Evolutionary conservation across 805 yeast species (phyloP), one percentile per base, ranked within the genome.

Genomic region (Candida verbasci): DNA sequence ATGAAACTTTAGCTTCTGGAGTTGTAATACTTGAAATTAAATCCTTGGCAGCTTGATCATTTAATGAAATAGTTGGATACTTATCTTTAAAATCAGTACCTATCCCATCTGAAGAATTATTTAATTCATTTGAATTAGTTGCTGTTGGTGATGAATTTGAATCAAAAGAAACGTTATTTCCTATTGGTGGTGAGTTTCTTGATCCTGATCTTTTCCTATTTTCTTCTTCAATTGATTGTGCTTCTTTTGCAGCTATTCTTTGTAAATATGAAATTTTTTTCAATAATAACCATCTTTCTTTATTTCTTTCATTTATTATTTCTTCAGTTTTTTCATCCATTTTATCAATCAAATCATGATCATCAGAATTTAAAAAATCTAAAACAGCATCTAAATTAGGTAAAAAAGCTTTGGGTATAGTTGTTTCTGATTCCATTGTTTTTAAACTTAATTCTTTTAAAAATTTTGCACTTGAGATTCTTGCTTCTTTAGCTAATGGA

Each of bases 211-310:
- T 51, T 45, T 62, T 65, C 28, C 53, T 47, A 18, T 58, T 40
- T 44, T 72, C 73, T 10, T 54, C 66, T n/a, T 62, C 66, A 21
- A 52, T 54, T 21, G 65, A 64, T 1, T 50, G 50, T 27, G 62
- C 62, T 27, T 68, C 70, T 42, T 74, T 77, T 15, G 79, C 74
- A 9, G 82, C 74, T 16, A 82, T 68, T 47, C 84, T 72, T 48
- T 82, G 88, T 40, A 85, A 56, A 52, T 85, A 85, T 5, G 82
- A 72, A 25, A 85, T 63, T 51, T 83, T 74, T 51, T 83, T 85
- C 49, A 85, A 60, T 67, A 85, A 72, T 28, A 70, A 65, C 87
- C 89, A 82, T 52, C 85, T 73, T 51, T 79, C 82, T 28, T 56
- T 62, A 50, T 77, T 74, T 43, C 74, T 53, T 30, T 58, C 67